Evolutionary conservation across 345 rosid genomes (phyloP).

Genomic region (Populus ilicifolia): DNA sequence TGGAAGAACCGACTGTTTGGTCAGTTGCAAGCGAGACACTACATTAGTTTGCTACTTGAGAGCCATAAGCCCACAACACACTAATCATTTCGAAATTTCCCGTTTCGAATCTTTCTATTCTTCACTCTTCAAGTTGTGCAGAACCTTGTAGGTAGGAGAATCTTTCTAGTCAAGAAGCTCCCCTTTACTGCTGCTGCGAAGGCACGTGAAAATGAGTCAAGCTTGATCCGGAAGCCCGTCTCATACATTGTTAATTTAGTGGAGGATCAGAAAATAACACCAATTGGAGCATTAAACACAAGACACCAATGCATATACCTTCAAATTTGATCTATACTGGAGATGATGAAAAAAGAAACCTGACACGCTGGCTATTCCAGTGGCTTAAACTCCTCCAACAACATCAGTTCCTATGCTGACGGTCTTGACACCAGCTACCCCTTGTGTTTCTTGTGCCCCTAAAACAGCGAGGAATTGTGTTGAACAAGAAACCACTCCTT

Average conservation of each 20-base stretch:
- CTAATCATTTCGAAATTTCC: neutral
- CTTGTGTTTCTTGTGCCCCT: conserved; percentile 14
- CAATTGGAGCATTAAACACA: conserved; percentile 19
- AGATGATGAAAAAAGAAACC: conserved; percentile 37
- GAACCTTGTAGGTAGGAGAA: conserved; percentile 46
- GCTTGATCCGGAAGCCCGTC: conserved; percentile 41
- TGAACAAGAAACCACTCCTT: conserved; percentile 36
- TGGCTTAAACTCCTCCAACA: conserved; percentile 49
- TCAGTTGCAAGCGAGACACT: neutral
- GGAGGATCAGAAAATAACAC: conserved; percentile 34
- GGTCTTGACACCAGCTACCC: conserved; percentile 58
- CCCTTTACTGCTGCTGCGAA: neutral
- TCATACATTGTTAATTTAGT: conserved; percentile 39
- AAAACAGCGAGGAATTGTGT: conserved; percentile 12
- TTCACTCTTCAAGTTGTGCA: neutral
- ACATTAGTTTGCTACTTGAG: neutral
- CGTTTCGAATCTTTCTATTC: neutral
- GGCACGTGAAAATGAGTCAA: conserved; percentile 10
- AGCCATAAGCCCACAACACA: neutral
- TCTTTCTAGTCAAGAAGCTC: conserved; percentile 34
- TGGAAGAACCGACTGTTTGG: neutral
- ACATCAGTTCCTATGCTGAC: conserved; percentile 49
- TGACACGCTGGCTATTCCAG: conserved; percentile 27
- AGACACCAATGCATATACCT: conserved; percentile 22
- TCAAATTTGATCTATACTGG: conserved; percentile 9